phyloP scores from a whole-genome alignment of 116 monocot genomes.

The Posidonia oceanica region DNA sequence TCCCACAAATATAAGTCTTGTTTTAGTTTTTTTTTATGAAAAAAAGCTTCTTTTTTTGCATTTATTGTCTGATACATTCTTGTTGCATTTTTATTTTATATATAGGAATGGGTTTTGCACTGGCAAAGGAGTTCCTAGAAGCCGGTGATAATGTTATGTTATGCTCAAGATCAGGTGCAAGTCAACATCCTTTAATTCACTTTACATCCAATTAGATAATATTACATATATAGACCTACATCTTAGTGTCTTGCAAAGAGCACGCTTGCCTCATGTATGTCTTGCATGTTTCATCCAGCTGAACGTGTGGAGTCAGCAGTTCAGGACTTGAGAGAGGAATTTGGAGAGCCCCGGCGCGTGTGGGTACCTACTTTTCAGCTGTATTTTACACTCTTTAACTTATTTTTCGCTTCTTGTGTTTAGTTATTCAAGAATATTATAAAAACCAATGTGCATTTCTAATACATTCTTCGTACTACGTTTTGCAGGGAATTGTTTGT shows the following conservation, averaged over 20 bases:
- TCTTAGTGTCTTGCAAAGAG: background rate
- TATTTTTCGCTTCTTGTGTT: background rate
- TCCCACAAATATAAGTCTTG: too few relatives aligned
- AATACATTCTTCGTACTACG: slow-evolving; percentile 2
- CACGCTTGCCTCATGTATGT: background rate
- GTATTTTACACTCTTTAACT: slow-evolving; percentile 7
- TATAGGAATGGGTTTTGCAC: slow-evolving; percentile 86
- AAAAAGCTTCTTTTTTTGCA: background rate
- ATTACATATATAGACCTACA: background rate
- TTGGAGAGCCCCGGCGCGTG: slow-evolving; percentile 62
- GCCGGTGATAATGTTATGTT: slow-evolving; percentile 82
- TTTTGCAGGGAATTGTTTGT: slow-evolving; percentile 67
- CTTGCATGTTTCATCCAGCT: slow-evolving; percentile 24
- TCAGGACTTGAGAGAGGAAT: slow-evolving; percentile 47
- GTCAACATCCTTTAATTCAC: background rate
- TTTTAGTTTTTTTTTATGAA: background rate
- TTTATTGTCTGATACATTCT: background rate
- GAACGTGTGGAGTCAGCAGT: slow-evolving; percentile 74
- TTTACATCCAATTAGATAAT: background rate
- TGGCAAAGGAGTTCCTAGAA: slow-evolving; percentile 82
- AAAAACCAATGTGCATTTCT: background rate
- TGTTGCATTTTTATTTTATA: background rate
- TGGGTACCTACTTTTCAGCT: slow-evolving; percentile 75
- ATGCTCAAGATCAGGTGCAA: slow-evolving; percentile 92
- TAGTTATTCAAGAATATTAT: background rate